Evolutionary conservation across 2,329 filamentous ascomycete species (phyloP), one percentile per base, ranked within the genome.

Genomic region (Sphaerulina musiva): DNA sequence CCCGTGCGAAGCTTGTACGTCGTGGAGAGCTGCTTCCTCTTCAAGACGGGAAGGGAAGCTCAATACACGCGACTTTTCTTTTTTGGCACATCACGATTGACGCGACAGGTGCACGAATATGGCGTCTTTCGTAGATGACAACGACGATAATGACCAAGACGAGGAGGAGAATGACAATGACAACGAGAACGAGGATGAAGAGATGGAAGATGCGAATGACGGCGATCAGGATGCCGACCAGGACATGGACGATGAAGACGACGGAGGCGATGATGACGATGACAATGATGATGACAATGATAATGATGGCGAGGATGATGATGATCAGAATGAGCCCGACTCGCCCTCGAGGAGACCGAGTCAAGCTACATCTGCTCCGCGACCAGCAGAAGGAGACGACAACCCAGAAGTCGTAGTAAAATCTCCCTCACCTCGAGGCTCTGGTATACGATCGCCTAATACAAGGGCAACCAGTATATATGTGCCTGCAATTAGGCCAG

Each of bases 401-500:
- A 78, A 80, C 48, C 75, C 75, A 0, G 72, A 76, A 38, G 73
- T 76, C 11, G 69, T 74, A 14, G 68, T 78, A 52, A 77, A 75
- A 2, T 76, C 77, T 1, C 73, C 76, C 4, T 76, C 76, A 31
- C 70, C 70, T 7, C 67, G 68, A 14, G 73, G 70, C 2, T 62
- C 70, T 6, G 54, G 60, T 31, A 55, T 39, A 7, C 57, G 64
- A 63, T 71, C 57, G 60, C 55, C 72, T 62, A 12, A 66, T 48
- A 44, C 52, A 56, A 49, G 66, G 54, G 48, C 58, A 6, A 61
- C 59, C 8, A 43, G 53, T 11, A 66, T 66, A 6, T 62, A 68
- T 39, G 58, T 62, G 59, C 69, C 68, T 8, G 57, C 59, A 6
- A 78, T 90, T n/a, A 82, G 87, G 0, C 78, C 84, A 9, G 90